phyloP scores from a whole-genome alignment of 441 rosid genomes.

The Erysimum cheiri region DNA sequence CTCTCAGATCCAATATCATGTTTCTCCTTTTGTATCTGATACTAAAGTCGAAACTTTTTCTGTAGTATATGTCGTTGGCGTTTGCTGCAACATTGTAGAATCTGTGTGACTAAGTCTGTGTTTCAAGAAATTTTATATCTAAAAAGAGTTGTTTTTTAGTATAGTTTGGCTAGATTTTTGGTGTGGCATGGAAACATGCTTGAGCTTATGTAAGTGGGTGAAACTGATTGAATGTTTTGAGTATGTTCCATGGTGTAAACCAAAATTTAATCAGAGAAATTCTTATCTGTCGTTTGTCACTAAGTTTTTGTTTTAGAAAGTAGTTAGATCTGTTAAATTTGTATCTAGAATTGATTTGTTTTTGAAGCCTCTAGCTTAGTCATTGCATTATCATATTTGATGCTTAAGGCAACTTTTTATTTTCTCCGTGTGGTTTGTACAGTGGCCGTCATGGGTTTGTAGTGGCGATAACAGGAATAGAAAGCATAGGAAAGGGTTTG shows the following conservation, averaged over 20 bases:
- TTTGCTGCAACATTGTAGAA: too few relatives aligned
- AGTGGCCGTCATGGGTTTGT: slow-evolving; percentile 94
- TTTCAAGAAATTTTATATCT: too few relatives aligned
- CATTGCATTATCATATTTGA: too few relatives aligned
- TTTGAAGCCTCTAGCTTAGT: slow-evolving; percentile 3
- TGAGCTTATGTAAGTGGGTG: background rate
- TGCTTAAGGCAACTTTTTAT: too few relatives aligned
- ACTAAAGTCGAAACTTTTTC: background rate
- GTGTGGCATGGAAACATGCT: background rate
- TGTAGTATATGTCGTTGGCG: background rate
- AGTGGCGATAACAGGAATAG: slow-evolving; percentile 88
- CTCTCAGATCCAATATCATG: slow-evolving; percentile 9
- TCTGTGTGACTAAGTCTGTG: too few relatives aligned
- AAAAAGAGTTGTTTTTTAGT: background rate
- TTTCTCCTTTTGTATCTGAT: background rate
- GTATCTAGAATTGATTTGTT: background rate
- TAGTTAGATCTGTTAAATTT: too few relatives aligned
- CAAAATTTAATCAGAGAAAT: background rate
- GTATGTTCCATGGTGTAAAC: background rate
- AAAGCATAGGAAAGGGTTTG: slow-evolving; percentile 84
- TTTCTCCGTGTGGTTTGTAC: slow-evolving; percentile 26
- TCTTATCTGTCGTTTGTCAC: slow-evolving; percentile 2
- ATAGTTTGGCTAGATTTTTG: background rate
- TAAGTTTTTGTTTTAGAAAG: background rate
- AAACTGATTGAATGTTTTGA: background rate